A percentile compares a stretch with the other conserved stretches of the same genome.
These are phyloP conservation scores for Pyropia haitanensis DNA, from an alignment of 23 red algal species.

Conservation along the genomic window DNA sequence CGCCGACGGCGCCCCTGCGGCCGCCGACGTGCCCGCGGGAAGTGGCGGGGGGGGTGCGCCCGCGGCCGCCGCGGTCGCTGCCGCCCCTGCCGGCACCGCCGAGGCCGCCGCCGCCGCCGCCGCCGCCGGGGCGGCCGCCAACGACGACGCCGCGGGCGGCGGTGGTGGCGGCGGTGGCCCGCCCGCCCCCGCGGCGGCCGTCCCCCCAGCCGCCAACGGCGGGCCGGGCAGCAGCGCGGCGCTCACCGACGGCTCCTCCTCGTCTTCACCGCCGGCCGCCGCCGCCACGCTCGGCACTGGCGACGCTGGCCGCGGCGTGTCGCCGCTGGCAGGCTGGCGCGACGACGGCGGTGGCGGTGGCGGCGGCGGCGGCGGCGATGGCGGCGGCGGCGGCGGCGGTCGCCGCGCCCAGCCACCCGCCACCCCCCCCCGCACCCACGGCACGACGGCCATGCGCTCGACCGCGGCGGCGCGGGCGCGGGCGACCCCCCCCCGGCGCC, in stretches of 20 bases:
- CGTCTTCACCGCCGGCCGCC: background rate
- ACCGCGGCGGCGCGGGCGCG: slow-evolving; percentile 66
- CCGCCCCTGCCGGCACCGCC: background rate
- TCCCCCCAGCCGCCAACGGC: background rate
- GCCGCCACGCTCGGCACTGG: background rate
- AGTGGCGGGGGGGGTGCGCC: background rate
- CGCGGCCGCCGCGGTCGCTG: background rate
- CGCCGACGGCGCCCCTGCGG: background rate
- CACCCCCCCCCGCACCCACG: slow-evolving; percentile 12
- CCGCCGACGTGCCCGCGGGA: background rate
- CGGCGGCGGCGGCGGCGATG: background rate
- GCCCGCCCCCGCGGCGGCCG: background rate
- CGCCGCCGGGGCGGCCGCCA: background rate
- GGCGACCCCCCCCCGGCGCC: slow-evolving; percentile 50
- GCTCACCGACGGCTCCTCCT: too few species aligned
- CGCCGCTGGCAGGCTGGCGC: background rate
- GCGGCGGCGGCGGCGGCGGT: background rate
- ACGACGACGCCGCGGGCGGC: slow-evolving; percentile 2
- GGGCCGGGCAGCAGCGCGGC: too few species aligned
- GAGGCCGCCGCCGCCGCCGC: slow-evolving; percentile 1
- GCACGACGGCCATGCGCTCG: slow-evolving; percentile 33
- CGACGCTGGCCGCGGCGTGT: background rate
- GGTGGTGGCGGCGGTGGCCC: slow-evolving; percentile 3
- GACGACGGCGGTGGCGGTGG: background rate
- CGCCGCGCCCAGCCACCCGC: background rate